Base-by-base conservation (phyloP, 192 early-diverging fungal genomes). In the Backusella westeae region DNA sequence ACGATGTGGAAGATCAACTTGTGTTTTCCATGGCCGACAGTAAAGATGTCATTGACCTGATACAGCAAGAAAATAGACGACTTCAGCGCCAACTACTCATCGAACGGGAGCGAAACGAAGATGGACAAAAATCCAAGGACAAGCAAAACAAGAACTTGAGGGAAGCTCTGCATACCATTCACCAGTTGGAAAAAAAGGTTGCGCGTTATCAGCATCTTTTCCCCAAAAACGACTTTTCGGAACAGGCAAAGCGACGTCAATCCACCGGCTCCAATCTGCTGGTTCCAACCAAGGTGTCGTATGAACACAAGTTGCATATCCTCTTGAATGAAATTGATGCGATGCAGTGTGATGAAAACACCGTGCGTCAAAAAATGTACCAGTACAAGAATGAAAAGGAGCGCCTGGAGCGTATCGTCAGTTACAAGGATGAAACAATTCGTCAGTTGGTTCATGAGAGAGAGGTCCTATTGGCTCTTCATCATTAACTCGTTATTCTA, bases 241-340 rank as follows among this genome's bases (percentile, higher is more conserved):
- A 44, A 26, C n/a, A 26, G 23, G n/a, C 23, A 17, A 71, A 71
- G 26, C 26, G 70, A 6, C 70, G 70, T 9, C 39, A 71, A 71
- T 71, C 70, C 10, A 71, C 42, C 10, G 70, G 23, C 1, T 49
- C 23, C 23, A 38, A 38, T 39, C 1, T n/a, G 9, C 35, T 36
- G 8, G 36, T 36, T 15, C 29, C 67, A 36, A n/a, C 53, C 12
- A 26, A 73, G 34, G 52, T n/a, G 3, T 67, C 74, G 19, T 41
- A 66, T 15, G 74, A 75, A 46, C 44, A 39, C 8, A 75, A 75
- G 21, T 67, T 75, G 8, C 42, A 68, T 21, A 75, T 75, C 2
- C 17, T 75, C 4, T 67, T 75, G 21, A 65, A 67, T 15, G 74
- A 75, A 35, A 67, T 75, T 4, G 63, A 75, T 44, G 74, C 74